Evolutionary conservation across 306 rosid species (phyloP).

Genomic region (Trichosanthes truncata): DNA sequence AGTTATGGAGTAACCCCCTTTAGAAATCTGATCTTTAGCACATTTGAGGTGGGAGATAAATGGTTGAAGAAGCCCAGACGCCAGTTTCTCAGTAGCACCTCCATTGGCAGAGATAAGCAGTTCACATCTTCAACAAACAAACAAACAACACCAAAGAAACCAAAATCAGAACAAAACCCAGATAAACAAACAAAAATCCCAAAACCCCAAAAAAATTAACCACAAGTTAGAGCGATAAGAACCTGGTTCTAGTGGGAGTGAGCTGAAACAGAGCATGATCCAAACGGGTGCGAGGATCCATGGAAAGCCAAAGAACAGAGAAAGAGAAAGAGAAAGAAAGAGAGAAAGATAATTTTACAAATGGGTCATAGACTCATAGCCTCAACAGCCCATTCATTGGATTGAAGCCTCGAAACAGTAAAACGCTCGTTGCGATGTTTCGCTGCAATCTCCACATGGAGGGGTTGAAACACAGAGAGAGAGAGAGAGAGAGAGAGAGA

Average conservation of each 20-base stretch:
- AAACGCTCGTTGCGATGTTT: not conserved
- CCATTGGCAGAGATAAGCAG: constrained; percentile 46
- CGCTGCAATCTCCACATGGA: constrained; percentile 6
- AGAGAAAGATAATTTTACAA: constrained; percentile 12
- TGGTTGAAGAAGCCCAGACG: constrained; percentile 84
- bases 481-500: constrained; percentile 8
- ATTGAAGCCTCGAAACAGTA: constrained; percentile 12
- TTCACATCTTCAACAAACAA: constrained; percentile 53
- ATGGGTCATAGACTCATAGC: constrained; percentile 12
- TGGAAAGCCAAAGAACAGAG: constrained; percentile 19
- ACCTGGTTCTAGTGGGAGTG: constrained; percentile 98
- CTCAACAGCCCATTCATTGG: constrained; percentile 7
- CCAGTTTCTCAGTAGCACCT: constrained; percentile 66
- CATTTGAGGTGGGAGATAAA: constrained; percentile 66
- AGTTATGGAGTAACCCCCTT: constrained; percentile 90
- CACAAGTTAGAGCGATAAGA: constrained; percentile 1
- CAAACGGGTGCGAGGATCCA: constrained; percentile 76
- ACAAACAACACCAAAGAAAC: constrained; percentile 2
- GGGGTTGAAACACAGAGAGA: constrained; percentile 22
- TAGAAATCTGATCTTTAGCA: constrained; percentile 94
- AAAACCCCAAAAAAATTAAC: constrained; percentile 2
- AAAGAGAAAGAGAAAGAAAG: not conserved
- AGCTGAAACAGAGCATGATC: constrained; percentile 95
- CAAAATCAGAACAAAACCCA: constrained; percentile 7
- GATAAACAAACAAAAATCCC: not conserved